Percentiles rank a stretch among this genome's conserved stretches.
phyloP scores from a whole-genome alignment of 1,284 basidiomycete species.

The Xerocomus nothofagi region DNA sequence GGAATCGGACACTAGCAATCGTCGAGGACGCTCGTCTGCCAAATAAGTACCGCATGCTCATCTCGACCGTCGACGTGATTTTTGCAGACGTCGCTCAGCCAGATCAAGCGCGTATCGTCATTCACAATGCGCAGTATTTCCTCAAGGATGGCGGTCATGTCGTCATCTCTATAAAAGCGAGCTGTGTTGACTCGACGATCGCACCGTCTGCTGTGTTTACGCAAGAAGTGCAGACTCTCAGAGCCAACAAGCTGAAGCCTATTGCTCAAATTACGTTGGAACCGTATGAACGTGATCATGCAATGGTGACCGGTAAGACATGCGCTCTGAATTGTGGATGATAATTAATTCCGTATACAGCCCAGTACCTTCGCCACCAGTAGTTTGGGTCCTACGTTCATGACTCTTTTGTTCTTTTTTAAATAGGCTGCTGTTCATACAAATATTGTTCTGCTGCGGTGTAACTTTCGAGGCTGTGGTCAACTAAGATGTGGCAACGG shows the following conservation, averaged over 20 bases:
- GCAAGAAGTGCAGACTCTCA: slow-evolving; percentile 84
- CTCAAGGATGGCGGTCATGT: slow-evolving; percentile 92
- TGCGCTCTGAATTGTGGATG: not conserved
- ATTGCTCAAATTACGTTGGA: slow-evolving; percentile 92
- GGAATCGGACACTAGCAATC: slow-evolving; percentile 63
- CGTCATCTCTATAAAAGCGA: slow-evolving; percentile 99
- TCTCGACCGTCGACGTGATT: slow-evolving; percentile 92
- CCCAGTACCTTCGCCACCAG: slow-evolving; percentile 53
- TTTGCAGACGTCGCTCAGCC: slow-evolving; percentile 99
- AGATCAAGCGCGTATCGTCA: slow-evolving; percentile 96
- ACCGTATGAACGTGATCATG: slow-evolving; percentile 81
- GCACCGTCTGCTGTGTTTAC: slow-evolving; percentile 91
- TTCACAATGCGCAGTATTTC: slow-evolving; percentile 94
- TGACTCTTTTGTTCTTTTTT: slow-evolving; percentile 12
- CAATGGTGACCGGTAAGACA: slow-evolving; percentile 70
- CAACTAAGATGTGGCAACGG: slow-evolving; percentile 3
- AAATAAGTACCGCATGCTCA: slow-evolving; percentile 93
- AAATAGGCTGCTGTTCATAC: slow-evolving; percentile 18
- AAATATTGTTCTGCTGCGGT: slow-evolving; percentile 8
- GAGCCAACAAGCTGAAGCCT: slow-evolving; percentile 84
- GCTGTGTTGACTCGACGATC: slow-evolving; percentile 96
- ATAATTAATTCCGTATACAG: slow-evolving; percentile 33
- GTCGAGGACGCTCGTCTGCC: slow-evolving; percentile 96
- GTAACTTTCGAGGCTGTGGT: not conserved
- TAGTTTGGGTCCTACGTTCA: slow-evolving; percentile 10